Percentiles rank a stretch among this genome's conserved stretches.
phyloP scores from a whole-genome alignment of 225 moss, liverwort and hornwort species.

The Marchantia paleacea region DNA sequence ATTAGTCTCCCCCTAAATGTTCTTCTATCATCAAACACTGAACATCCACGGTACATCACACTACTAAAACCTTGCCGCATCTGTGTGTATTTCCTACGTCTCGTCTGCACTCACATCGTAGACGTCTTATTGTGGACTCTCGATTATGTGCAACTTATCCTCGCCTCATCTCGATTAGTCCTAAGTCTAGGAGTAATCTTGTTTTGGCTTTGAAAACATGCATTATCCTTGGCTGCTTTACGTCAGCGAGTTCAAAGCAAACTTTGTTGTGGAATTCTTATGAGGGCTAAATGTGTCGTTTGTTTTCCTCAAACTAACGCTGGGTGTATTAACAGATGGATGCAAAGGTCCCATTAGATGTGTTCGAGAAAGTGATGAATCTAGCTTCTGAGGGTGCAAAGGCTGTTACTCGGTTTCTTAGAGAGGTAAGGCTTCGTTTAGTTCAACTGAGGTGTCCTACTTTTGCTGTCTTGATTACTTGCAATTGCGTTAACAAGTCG shows the following conservation, averaged over 20 bases:
- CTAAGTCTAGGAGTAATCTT: background rate
- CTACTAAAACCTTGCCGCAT: background rate
- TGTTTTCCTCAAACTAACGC: background rate
- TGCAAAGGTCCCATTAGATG: slow-evolving; percentile 77
- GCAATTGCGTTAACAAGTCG: background rate
- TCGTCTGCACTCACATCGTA: too few species aligned
- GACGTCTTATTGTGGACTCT: background rate
- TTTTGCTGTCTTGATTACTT: background rate
- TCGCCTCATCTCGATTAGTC: background rate
- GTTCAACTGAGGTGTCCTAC: background rate
- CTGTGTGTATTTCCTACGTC: too few species aligned
- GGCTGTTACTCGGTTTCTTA: slow-evolving; percentile 70
- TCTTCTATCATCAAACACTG: background rate
- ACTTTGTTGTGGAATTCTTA: background rate
- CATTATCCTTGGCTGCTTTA: background rate
- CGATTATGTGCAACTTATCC: background rate
- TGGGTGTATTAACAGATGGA: slow-evolving; percentile 64
- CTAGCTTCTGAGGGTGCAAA: slow-evolving; percentile 87
- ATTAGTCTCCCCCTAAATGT: background rate
- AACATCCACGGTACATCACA: background rate
- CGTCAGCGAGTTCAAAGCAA: background rate
- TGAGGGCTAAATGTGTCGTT: background rate
- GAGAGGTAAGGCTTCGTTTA: slow-evolving; percentile 49
- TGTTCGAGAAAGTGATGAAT: slow-evolving; percentile 82
- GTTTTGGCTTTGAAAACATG: too few species aligned